Evolutionary conservation across 345 rosid species (phyloP).

Genomic region (Euphorbia tirucalli): DNA sequence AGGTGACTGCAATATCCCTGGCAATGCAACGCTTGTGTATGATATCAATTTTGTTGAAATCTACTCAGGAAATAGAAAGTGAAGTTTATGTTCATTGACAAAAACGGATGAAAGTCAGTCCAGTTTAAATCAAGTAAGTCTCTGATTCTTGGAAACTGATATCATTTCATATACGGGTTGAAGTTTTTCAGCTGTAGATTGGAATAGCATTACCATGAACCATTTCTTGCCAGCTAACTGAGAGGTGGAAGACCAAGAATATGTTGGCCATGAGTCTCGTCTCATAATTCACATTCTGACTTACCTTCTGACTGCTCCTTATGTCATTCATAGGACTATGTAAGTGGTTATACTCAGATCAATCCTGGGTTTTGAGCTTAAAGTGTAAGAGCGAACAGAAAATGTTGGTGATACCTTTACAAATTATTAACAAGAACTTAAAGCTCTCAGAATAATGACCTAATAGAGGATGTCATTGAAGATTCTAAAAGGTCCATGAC

Average conservation of each 20-base stretch:
- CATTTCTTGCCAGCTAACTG: neutral
- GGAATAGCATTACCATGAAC: neutral
- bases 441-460: too few species aligned
- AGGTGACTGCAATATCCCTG: constrained; percentile 98
- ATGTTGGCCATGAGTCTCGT: neutral
- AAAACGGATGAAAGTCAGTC: neutral
- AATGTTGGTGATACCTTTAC: neutral
- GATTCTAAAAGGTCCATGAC: neutral
- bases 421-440: neutral
- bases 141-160: constrained; percentile 4
- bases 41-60: constrained; percentile 75
- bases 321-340: neutral
- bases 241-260: neutral
- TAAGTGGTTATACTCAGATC: neutral
- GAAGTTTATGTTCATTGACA: constrained; percentile 15
- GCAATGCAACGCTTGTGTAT: constrained; percentile 84
- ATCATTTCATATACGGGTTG: neutral
- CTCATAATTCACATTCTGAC: neutral
- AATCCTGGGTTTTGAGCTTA: neutral
- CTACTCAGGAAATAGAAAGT: constrained; percentile 73
- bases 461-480: neutral
- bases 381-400: neutral
- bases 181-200: neutral
- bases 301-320: too few species aligned
- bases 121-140: constrained; percentile 16